Percentiles rank a stretch among this genome's conserved stretches.
Conservation (phyloP, 2,329 filamentous ascomycete species). For the Pseudopithomyces maydicus region DNA sequence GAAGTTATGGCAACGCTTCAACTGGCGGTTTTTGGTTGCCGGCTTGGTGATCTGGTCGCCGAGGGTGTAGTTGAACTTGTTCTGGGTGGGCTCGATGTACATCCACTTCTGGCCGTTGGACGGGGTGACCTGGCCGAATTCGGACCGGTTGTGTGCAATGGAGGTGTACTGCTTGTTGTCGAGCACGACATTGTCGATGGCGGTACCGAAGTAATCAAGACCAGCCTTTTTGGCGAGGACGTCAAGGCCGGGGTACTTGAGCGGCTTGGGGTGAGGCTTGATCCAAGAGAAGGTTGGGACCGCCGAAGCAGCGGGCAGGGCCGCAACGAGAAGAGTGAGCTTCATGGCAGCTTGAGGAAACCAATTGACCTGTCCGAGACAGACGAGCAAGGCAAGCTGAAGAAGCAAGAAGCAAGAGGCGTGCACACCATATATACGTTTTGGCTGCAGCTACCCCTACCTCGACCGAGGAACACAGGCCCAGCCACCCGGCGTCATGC, state of each 20-base stretch:
- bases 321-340: conserved; percentile 19
- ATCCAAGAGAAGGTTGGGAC: conserved; percentile 19
- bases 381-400: not conserved
- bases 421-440: not conserved
- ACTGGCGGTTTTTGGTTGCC: conserved; percentile 47
- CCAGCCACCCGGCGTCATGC: conserved; percentile 14
- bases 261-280: conserved; percentile 18
- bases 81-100: conserved; percentile 62
- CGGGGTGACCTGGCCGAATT: conserved; percentile 70
- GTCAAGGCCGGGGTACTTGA: conserved; percentile 49
- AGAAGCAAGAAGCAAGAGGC: not conserved
- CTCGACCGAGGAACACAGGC: not conserved
- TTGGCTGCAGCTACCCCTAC: not conserved
- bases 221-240: conserved; percentile 61
- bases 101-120: conserved; percentile 71
- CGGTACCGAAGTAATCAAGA: conserved; percentile 61
- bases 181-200: conserved; percentile 58
- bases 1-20: conserved; percentile 67
- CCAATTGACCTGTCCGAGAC: not conserved
- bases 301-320: conserved; percentile 24
- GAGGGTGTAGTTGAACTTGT: conserved; percentile 62
- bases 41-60: conserved; percentile 58
- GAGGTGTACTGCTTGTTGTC: conserved; percentile 60
- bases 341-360: conserved; percentile 27
- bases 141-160: conserved; percentile 59